Conservation (phyloP, 75 land plant species). For the Larix kaempferi region DNA sequence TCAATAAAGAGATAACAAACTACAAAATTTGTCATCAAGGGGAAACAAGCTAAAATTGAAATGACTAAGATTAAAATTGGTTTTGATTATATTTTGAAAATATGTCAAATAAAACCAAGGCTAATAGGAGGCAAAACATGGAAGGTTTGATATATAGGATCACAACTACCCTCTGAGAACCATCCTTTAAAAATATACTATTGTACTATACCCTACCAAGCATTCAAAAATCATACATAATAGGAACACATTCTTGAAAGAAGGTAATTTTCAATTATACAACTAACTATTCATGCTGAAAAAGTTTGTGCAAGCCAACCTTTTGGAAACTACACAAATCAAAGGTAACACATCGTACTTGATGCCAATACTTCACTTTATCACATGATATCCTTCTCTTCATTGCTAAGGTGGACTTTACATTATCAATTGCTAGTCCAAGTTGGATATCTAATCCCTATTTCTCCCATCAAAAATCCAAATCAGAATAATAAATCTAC, state of each 20-base stretch:
- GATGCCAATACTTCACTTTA: constrained; percentile 85
- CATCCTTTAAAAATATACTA: background rate
- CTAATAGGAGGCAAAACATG: background rate
- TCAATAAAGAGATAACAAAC: background rate
- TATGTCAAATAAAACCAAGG: background rate
- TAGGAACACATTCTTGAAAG: background rate
- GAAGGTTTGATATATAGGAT: background rate
- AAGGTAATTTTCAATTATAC: background rate
- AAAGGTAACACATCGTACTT: constrained; percentile 37
- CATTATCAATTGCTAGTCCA: constrained; percentile 90
- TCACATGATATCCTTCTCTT: constrained; percentile 96
- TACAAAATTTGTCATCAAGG: background rate
- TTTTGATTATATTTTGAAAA: background rate
- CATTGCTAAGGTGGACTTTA: constrained; percentile 91
- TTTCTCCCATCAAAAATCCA: constrained; percentile 2
- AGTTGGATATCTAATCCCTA: constrained; percentile 91
- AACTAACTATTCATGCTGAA: background rate
- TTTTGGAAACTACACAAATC: background rate
- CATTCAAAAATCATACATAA: background rate
- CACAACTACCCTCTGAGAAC: background rate
- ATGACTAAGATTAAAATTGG: background rate
- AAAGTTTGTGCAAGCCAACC: background rate
- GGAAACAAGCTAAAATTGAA: background rate
- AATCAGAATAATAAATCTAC: background rate
- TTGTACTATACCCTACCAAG: background rate